These are phyloP conservation scores for Lasiodiplodia gonubiensis DNA, from an alignment of 2,329 filamentous ascomycete genomes.

Conservation along the genomic window DNA sequence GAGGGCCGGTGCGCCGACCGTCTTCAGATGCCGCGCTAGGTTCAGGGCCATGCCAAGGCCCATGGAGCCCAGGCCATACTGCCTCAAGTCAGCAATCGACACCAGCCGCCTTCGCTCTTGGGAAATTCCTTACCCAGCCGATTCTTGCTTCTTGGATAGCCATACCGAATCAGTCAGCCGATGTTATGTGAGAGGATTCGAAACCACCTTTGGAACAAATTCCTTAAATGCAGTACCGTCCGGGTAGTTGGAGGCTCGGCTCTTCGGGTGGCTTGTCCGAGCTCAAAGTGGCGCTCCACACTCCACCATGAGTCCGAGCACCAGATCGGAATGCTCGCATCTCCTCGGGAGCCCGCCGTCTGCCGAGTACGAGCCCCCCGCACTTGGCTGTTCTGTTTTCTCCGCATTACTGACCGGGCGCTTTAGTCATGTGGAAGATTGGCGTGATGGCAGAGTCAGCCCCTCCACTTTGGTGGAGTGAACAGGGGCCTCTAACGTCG, in stretches of 20 bases:
- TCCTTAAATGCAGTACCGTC: neutral
- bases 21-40: neutral
- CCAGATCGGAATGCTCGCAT: too few relatives aligned
- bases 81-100: neutral
- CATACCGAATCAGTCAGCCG: neutral
- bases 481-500: neutral
- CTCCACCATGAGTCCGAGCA: neutral
- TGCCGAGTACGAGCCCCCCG: neutral
- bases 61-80: slow-evolving; percentile 1
- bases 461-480: neutral
- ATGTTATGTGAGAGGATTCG: neutral
- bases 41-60: slow-evolving; percentile 2
- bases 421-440: too few relatives aligned
- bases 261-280: neutral
- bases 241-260: too few relatives aligned
- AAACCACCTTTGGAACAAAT: neutral
- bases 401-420: too few relatives aligned
- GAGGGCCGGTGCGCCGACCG: neutral
- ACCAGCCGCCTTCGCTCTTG: neutral
- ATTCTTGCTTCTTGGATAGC: neutral
- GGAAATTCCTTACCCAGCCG: neutral
- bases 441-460: neutral
- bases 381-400: too few relatives aligned
- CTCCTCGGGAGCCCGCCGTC: too few relatives aligned
- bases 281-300: neutral